Conservation (phyloP, 2,329 filamentous ascomycete genomes). For the Aspergillus jensenii region DNA sequence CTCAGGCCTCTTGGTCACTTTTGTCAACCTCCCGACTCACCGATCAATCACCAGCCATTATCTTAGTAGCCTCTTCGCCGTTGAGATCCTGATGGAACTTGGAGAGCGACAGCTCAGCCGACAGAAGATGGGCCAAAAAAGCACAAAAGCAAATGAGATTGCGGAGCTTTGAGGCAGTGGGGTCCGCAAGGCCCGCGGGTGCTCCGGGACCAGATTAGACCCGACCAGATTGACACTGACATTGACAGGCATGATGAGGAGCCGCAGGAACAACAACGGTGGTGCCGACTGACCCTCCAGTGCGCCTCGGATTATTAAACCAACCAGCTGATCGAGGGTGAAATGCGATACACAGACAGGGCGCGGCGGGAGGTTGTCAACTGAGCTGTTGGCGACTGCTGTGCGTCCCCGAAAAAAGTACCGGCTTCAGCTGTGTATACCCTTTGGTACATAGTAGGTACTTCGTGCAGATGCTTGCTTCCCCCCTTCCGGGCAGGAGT, state of each 20-base stretch:
- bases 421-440: background rate
- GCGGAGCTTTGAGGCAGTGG: background rate
- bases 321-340: background rate
- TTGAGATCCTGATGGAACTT: background rate
- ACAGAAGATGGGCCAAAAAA: background rate
- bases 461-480: too few relatives aligned
- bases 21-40: background rate
- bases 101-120: too few relatives aligned
- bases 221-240: background rate
- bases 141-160: background rate
- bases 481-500: background rate
- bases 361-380: background rate
- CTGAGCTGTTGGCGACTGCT: background rate
- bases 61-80: background rate
- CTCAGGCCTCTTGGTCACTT: constrained; percentile 17
- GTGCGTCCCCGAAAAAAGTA: background rate
- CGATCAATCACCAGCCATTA: background rate
- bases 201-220: background rate
- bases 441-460: too few relatives aligned
- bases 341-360: too few relatives aligned
- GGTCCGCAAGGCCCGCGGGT: background rate
- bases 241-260: constrained; percentile 5
- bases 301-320: background rate
- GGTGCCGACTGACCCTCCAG: background rate
- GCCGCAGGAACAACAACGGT: constrained; percentile 9